Conservation (phyloP, 345 rosid genomes). For the Cochlearia excelsa region DNA sequence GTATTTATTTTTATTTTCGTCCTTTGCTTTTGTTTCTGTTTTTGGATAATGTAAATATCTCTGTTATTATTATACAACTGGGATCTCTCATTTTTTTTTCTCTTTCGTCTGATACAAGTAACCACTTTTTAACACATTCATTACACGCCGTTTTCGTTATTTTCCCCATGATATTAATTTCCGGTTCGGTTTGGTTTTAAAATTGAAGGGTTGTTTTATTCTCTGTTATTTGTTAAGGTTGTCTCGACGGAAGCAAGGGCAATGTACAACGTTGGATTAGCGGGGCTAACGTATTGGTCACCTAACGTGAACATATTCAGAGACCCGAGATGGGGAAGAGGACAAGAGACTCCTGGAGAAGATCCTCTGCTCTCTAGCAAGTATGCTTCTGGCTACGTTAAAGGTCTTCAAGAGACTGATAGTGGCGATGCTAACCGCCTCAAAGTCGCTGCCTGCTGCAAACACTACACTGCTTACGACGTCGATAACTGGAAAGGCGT, state of each 20-base stretch:
- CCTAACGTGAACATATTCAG: constrained; percentile 87
- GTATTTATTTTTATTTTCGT: not conserved
- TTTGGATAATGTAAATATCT: constrained; percentile 26
- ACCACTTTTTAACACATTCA: constrained; percentile 14
- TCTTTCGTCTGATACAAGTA: constrained; percentile 29
- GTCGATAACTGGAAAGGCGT: constrained; percentile 84
- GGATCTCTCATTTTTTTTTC: not conserved
- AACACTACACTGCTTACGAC: constrained; percentile 93
- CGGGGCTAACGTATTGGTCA: constrained; percentile 90
- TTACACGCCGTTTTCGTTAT: constrained; percentile 12
- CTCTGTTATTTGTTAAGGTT: constrained; percentile 41
- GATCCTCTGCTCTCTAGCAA: constrained; percentile 81
- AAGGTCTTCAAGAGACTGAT: constrained; percentile 72
- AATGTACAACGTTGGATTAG: constrained; percentile 90
- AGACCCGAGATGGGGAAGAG: constrained; percentile 98
- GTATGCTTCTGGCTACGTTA: constrained; percentile 64
- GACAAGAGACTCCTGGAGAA: constrained; percentile 66
- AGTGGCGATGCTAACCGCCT: constrained; percentile 49
- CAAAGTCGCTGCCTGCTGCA: constrained; percentile 94
- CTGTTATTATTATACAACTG: constrained; percentile 11
- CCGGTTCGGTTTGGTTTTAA: not conserved
- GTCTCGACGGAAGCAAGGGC: constrained; percentile 97
- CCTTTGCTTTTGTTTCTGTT: constrained; percentile 22
- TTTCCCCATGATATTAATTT: constrained; percentile 6
- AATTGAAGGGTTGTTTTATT: not conserved